Evolutionary conservation across 768 basidiomycete species (phyloP).

Genomic region (Dacryopinax spathularia): DNA sequence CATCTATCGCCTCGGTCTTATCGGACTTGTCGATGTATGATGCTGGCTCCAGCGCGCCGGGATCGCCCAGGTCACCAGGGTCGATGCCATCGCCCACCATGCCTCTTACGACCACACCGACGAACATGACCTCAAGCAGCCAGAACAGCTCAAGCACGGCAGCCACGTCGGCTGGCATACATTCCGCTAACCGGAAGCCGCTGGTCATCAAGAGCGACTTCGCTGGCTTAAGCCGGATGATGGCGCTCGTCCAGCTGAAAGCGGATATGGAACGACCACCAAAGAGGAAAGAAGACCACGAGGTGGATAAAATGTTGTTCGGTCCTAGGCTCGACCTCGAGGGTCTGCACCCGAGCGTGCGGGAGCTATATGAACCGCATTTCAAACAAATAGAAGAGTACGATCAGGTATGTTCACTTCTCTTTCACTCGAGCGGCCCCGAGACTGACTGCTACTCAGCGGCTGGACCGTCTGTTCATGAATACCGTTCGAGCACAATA

Average conservation of each 20-base stretch:
- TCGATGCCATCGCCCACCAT: conserved; percentile 12
- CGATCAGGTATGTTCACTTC: conserved; percentile 43
- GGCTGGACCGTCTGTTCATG: conserved; percentile 1
- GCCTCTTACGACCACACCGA: conserved; percentile 24
- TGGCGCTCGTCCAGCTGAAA: conserved; percentile 68
- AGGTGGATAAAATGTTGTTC: conserved; percentile 41
- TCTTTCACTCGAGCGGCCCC: not conserved
- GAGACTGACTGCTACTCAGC: not conserved
- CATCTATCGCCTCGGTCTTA: conserved; percentile 61
- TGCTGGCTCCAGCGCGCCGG: conserved; percentile 6
- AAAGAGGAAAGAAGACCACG: conserved; percentile 28
- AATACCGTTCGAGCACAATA: not conserved
- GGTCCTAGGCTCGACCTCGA: conserved; percentile 48
- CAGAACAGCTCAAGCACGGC: conserved; percentile 14
- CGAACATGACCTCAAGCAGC: conserved; percentile 23
- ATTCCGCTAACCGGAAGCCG: conserved; percentile 12
- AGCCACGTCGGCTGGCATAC: conserved; percentile 40
- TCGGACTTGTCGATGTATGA: conserved; percentile 29
- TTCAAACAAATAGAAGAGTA: conserved; percentile 66
- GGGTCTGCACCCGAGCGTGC: conserved; percentile 51
- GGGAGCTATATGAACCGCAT: conserved; percentile 54
- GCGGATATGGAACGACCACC: conserved; percentile 20
- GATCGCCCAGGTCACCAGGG: not conserved
- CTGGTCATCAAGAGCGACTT: conserved; percentile 39
- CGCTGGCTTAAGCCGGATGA: conserved; percentile 74